Evolutionary conservation across 1,284 basidiomycete genomes (phyloP).

Genomic region (Neolentinus lepideus): DNA sequence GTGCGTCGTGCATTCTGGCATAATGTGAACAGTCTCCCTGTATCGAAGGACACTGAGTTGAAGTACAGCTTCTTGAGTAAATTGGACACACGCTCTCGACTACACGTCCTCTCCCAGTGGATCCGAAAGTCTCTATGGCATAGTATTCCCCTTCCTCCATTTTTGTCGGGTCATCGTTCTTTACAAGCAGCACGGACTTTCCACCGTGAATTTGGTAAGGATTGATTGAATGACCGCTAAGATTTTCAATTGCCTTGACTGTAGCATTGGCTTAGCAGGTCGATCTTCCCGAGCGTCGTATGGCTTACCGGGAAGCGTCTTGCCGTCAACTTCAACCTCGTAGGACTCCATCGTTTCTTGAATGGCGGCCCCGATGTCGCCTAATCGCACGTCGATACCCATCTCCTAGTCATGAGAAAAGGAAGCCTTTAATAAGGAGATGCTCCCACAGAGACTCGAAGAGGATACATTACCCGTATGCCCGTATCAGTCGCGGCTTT

Average conservation of each 20-base stretch:
- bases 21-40: slow-evolving; percentile 96
- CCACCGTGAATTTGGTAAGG: slow-evolving; percentile 86
- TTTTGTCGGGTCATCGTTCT: slow-evolving; percentile 84
- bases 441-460: background rate
- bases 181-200: slow-evolving; percentile 89
- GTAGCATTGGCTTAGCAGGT: slow-evolving; percentile 2
- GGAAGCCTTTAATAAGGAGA: background rate
- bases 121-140: slow-evolving; percentile 98
- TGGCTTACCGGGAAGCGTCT: slow-evolving; percentile 72
- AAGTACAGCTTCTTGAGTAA: background rate
- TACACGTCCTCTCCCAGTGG: slow-evolving; percentile 92
- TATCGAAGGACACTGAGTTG: slow-evolving; percentile 5
- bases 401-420: slow-evolving; percentile 62
- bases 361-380: slow-evolving; percentile 88
- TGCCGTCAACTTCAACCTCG: slow-evolving; percentile 89
- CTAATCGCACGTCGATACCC: slow-evolving; percentile 92
- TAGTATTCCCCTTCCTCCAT: slow-evolving; percentile 99
- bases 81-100: slow-evolving; percentile 62
- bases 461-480: slow-evolving; percentile 46
- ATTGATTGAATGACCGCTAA: slow-evolving; percentile 89
- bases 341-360: slow-evolving; percentile 99
- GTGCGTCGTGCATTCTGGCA: slow-evolving; percentile 65
- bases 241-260: slow-evolving; percentile 90
- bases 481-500: slow-evolving; percentile 93
- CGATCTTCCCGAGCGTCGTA: too few species aligned